These are phyloP conservation scores for Moesziomyces sp. DNA, from an alignment of 1,284 basidiomycete genomes.

Conservation along the genomic window DNA sequence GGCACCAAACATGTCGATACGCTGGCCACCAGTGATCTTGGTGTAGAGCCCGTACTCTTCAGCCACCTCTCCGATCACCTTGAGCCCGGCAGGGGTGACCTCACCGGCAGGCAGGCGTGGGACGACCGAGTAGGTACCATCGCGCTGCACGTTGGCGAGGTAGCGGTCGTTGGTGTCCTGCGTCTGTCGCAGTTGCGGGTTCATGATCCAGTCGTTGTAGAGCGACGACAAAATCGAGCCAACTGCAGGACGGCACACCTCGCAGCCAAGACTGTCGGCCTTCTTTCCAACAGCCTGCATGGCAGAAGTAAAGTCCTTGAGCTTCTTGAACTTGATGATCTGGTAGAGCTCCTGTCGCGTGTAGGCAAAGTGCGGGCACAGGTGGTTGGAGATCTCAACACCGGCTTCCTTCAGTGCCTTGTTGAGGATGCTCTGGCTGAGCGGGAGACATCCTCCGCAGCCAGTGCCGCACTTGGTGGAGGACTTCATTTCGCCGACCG, in stretches of 20 bases:
- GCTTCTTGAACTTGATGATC: slow-evolving; percentile 76
- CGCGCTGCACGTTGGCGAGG: slow-evolving; percentile 80
- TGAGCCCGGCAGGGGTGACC: slow-evolving; percentile 77
- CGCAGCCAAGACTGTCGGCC: slow-evolving; percentile 75
- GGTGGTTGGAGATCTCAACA: slow-evolving; percentile 74
- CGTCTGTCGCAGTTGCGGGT: slow-evolving; percentile 75
- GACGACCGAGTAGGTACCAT: slow-evolving; percentile 79
- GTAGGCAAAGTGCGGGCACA: slow-evolving; percentile 79
- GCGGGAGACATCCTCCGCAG: slow-evolving; percentile 78
- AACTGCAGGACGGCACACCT: slow-evolving; percentile 79
- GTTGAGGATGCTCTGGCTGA: slow-evolving; percentile 74
- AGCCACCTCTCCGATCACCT: slow-evolving; percentile 77
- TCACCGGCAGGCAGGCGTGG: slow-evolving; percentile 78
- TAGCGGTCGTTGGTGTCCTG: slow-evolving; percentile 78
- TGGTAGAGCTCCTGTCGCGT: slow-evolving; percentile 77
- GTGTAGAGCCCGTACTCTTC: slow-evolving; percentile 77
- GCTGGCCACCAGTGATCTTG: slow-evolving; percentile 71
- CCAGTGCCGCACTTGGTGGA: slow-evolving; percentile 79
- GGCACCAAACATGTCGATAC: slow-evolving; percentile 80
- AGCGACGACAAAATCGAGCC: slow-evolving; percentile 77
- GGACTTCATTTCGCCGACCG: slow-evolving; percentile 74
- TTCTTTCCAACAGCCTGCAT: slow-evolving; percentile 73
- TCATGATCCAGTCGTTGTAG: slow-evolving; percentile 78
- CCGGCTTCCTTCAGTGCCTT: slow-evolving; percentile 79
- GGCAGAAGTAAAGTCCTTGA: slow-evolving; percentile 74